A percentile compares a stretch with the other conserved stretches of the same genome.
phyloP scores from a whole-genome alignment of 176 grass and related monocot species.

The Cenchrus purpureus region DNA sequence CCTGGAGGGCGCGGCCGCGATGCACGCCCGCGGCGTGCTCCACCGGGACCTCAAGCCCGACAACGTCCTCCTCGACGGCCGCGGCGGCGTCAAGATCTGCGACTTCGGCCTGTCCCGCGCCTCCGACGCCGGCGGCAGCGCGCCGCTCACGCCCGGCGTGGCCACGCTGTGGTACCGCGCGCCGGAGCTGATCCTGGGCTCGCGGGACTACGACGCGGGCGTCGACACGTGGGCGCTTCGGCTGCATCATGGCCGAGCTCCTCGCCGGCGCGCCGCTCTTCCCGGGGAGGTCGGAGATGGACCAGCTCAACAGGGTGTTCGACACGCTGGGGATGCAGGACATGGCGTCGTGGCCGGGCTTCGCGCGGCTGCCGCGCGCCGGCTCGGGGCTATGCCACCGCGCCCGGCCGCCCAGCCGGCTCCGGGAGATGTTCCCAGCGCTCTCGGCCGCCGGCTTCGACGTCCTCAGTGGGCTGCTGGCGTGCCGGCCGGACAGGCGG shows the following conservation, averaged over 20 bases:
- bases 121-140: fast-evolving
- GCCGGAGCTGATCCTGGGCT: constrained; percentile 32
- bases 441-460: constrained; percentile 1
- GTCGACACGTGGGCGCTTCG: constrained; percentile 36
- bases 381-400: not conserved
- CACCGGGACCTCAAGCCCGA: constrained; percentile 43
- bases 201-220: not conserved
- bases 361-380: not conserved
- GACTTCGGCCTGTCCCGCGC: constrained; percentile 40
- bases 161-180: constrained; percentile 26
- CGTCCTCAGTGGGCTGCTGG: not conserved
- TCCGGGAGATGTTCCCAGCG: constrained; percentile 13
- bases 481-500: constrained; percentile 26
- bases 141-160: not conserved
- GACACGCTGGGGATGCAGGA: constrained; percentile 30
- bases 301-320: constrained; percentile 34
- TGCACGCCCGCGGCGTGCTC: constrained; percentile 36
- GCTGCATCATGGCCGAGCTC: constrained; percentile 37
- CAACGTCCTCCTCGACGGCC: constrained; percentile 24
- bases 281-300: constrained; percentile 31
- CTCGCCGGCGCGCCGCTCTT: constrained; percentile 23
- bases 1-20: not conserved
- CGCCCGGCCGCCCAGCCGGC: not conserved
- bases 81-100: constrained; percentile 38
- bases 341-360: not conserved